These are phyloP conservation scores for Nepenthes gracilis DNA, from an alignment of 148 eudicot genomes.

Conservation along the genomic window DNA sequence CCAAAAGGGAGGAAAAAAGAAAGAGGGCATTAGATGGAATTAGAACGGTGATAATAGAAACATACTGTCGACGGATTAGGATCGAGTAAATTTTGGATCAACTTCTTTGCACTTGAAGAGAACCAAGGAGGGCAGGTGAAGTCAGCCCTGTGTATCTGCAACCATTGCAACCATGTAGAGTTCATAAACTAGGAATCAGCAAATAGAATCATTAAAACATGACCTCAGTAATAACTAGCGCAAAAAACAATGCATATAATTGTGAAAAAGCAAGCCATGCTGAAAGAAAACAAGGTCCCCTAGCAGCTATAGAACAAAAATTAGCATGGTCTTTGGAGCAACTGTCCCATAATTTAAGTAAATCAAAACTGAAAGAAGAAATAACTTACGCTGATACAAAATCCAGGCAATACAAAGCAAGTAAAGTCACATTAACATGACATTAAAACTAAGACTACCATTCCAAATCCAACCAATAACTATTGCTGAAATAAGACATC, in stretches of 20 bases:
- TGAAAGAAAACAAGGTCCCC: no score
- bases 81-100: constrained; percentile 73
- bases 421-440: no score
- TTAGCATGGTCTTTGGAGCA: no score
- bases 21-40: neutral
- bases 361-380: no score
- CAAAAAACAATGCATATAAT: neutral
- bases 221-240: neutral
- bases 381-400: no score
- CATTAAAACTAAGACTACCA: no score
- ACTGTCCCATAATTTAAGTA: no score
- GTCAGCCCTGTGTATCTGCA: constrained; percentile 75
- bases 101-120: constrained; percentile 71
- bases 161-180: constrained; percentile 19
- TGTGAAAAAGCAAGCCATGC: no score
- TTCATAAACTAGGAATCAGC: constrained; percentile 1
- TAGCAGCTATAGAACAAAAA: no score
- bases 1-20: neutral
- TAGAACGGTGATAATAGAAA: constrained; percentile 1
- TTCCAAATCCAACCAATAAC: no score
- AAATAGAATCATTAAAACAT: neutral
- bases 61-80: constrained; percentile 81
- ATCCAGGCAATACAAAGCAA: no score
- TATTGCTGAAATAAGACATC: no score
- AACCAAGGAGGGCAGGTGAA: constrained; percentile 88